Base-by-base conservation (phyloP, 2,329 filamentous ascomycete species). In the Neopestalotiopsis sp. region DNA sequence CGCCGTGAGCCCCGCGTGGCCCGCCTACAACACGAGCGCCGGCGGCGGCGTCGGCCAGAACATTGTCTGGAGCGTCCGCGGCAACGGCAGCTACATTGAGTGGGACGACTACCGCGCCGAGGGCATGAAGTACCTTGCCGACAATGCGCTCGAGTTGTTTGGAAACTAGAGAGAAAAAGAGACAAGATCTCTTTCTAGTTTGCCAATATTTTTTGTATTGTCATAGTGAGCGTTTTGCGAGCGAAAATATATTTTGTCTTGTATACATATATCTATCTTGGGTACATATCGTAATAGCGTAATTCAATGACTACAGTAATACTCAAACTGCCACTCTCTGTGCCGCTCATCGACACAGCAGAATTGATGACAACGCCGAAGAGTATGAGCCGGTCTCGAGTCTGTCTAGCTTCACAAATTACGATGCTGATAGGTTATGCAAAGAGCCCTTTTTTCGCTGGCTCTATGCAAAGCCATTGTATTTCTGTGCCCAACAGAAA, bases 61-160 rank as follows among this genome's bases (percentile, higher is more conserved):
- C 2, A 67, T 80, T 34, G 77, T 80, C 3, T 80, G 77, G 57
- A 69, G 65, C 28, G 65, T 77, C 4, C 63, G 74, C 38, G 72
- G 72, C 14, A 61, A 74, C 28, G 73, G 73, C 12, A 75, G 69
- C 28, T 66, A 67, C 6, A 56, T 75, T 28, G 78, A 80, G 72
- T 67, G 68, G 2, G 78, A 80, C 9, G 67, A 78, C 45, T 80
- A 75, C 72, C 71, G 78, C 45, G 69, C 72, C 17, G 71, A 69
- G 2, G 78, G 75, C 2, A 77, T 80, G 28, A 68, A 72, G 12
- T 80, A 76, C 75, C 67, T 80, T 49, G 70, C 67, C 1, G 71
- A 78, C 14, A 72, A 80, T 34, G 68, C 72, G 14, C 69, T 79
- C 64, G 68, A 70, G 0, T 70, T 78, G 1, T 74, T 78, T 57